These are phyloP conservation scores for Smittium culicis DNA, from an alignment of 371 early-diverging fungal genomes.

Conservation along the genomic window DNA sequence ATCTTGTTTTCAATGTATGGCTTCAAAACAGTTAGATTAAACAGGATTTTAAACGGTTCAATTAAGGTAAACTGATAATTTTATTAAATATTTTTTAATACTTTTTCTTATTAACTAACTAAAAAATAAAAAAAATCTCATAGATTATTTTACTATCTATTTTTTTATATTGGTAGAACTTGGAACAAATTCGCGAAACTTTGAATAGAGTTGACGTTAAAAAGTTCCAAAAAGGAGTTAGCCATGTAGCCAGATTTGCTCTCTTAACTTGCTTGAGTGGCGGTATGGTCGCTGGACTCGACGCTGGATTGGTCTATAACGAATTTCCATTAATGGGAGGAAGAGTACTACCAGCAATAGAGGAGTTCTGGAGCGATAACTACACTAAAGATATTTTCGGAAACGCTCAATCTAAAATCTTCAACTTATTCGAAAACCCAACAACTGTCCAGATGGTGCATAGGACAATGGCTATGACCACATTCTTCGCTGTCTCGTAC, in stretches of 20 bases:
- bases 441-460: slow-evolving; percentile 91
- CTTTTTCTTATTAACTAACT: too few species aligned
- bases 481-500: slow-evolving; percentile 50
- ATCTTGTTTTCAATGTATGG: slow-evolving; percentile 61
- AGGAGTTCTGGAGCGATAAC: slow-evolving; percentile 50
- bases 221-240: slow-evolving; percentile 41
- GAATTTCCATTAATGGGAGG: slow-evolving; percentile 86
- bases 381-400: slow-evolving; percentile 35
- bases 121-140: too few species aligned
- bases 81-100: too few species aligned
- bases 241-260: slow-evolving; percentile 46
- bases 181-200: slow-evolving; percentile 7
- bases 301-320: slow-evolving; percentile 92
- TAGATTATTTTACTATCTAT: neutral
- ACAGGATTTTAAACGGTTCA: slow-evolving; percentile 18
- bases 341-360: slow-evolving; percentile 48
- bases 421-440: slow-evolving; percentile 84
- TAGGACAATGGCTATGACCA: slow-evolving; percentile 72
- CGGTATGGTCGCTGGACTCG: slow-evolving; percentile 92
- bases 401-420: slow-evolving; percentile 39
- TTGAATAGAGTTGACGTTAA: neutral
- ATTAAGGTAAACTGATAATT: slow-evolving; percentile 18
- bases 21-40: slow-evolving; percentile 45
- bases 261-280: slow-evolving; percentile 82
- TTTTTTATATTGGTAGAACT: neutral